Base-by-base conservation (phyloP, 345 rosid genomes). In the Salix koriyanagi region DNA sequence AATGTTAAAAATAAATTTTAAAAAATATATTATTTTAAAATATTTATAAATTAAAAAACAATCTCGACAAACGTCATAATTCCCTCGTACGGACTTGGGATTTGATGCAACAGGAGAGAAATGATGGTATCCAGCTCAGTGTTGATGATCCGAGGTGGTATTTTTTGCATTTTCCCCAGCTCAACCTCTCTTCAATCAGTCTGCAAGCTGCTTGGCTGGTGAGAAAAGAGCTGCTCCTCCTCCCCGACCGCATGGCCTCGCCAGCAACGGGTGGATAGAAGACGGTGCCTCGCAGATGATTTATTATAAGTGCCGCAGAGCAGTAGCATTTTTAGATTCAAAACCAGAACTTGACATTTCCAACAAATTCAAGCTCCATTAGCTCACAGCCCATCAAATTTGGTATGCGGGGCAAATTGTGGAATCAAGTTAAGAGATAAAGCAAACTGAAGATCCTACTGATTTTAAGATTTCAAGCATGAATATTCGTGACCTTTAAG, bases 191-290 rank as follows among this genome's bases (percentile, higher is more conserved):
- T 13, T 16, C 14, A 15, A 15, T 4, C 4, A 46, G 19, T 15
- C 52, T 13, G 16, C 52, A 1, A 4, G 16, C 52, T 14, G 52
- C 52, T 46, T 13, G 52, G 19, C 4, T 46, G 52, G 5, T 46
- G 52, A 46, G 52, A 46, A 46, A 46, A 13, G 52, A 3, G 52
- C 52, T 46, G 0, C 52, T 46, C 52, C 52, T 46, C 5, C 14
- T 13, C 98, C 91, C 93, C 82, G 90, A 80, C 16, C 97, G 91
- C 80, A 94, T 85, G 80, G 93, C 94, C 44, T 89, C 95, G 14
- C 93, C 90, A 32, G 88, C 75, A n/a, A 85, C 84, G 23, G 96
- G 87, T 62, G 97, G 91, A 85, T 87, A 85, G 21, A 93, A 91
- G 67, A 89, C 61, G 42, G 93, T 84, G 73, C 99, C 97, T 81